Evolutionary conservation across 768 basidiomycete species (phyloP).

Genomic region (Scleroderma citrinum): DNA sequence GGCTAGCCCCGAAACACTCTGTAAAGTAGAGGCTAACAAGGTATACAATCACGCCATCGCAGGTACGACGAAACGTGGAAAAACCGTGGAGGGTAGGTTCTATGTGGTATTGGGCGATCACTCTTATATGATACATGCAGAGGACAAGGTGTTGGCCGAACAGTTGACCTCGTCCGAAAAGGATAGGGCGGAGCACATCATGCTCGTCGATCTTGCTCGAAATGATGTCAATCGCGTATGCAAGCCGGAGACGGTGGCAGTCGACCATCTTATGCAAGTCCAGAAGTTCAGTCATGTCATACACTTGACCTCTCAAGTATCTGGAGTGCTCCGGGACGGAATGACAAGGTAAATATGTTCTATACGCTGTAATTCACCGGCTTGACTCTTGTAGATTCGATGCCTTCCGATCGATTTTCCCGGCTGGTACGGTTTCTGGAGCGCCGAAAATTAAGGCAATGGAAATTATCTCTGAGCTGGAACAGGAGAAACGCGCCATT

Average conservation of each 20-base stretch:
- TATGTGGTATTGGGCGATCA: neutral
- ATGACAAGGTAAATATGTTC: constrained; percentile 59
- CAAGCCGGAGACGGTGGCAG: constrained; percentile 90
- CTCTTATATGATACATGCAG: constrained; percentile 37
- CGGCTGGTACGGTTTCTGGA: constrained; percentile 96
- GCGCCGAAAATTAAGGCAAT: constrained; percentile 99
- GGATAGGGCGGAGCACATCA: constrained; percentile 96
- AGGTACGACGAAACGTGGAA: constrained; percentile 86
- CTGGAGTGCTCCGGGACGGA: constrained; percentile 76
- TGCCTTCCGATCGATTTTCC: constrained; percentile 98
- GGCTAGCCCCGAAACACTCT: constrained; percentile 95
- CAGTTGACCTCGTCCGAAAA: constrained; percentile 82
- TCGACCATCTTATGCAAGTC: constrained; percentile 89
- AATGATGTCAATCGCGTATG: constrained; percentile 99
- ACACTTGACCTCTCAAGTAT: constrained; percentile 93
- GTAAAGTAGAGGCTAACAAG: constrained; percentile 87
- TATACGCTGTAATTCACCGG: neutral
- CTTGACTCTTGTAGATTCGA: constrained; percentile 62
- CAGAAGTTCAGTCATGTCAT: constrained; percentile 98
- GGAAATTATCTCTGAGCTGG: constrained; percentile 81
- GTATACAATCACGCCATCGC: constrained; percentile 99
- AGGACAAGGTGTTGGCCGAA: constrained; percentile 78
- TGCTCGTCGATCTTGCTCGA: constrained; percentile 96
- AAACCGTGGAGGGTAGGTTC: constrained; percentile 71
- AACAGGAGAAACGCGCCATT: constrained; percentile 85